Evolutionary conservation across 2,329 filamentous ascomycete species (phyloP), one percentile per base, ranked within the genome.

Genomic region (Venturia nashicola): DNA sequence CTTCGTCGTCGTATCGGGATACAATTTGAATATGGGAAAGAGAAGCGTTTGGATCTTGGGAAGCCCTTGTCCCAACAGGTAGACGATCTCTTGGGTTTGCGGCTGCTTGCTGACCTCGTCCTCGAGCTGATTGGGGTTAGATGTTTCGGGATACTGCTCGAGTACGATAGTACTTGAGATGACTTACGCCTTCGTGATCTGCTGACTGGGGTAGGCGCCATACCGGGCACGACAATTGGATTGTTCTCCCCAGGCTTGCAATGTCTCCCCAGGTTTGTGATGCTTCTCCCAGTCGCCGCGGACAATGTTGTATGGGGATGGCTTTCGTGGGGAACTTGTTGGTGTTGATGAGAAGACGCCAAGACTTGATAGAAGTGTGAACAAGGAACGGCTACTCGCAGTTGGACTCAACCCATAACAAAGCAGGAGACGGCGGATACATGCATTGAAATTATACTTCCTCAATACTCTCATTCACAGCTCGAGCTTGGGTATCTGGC

Each of bases 11-110:
- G 23, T 61, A 59, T 55, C 61, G 67, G 2, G 69, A 63, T 1
- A 73, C 65, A 23, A 71, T 61, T 12, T 67, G 70, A 40, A 72
- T 71, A 62, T 71, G 71, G 2, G 68, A 68, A 54, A 70, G 67
- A 23, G 65, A 66, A 14, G 65, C 34, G 54, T 40, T 64, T 40
- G 61, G 46, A 5, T 60, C 23, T 14, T 44, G 42, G 40, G 65
- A 65, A 7, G 62, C 51, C 12, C 36, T 67, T 2, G 68, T 69
- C 16, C 68, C 68, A 34, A 67, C 36, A 18, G 69, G 69, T 20
- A 68, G 60, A 40, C 68, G 67, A 48, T 67, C 67, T 61, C 42
- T 68, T 27, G 65, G 61, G 23, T 64, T 61, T 16, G 65, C 61
- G 34, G 65, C 44, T 66, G 63, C 62, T 40, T 67, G 64, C 59